Evolutionary conservation across 768 basidiomycete genomes (phyloP), one percentile per base, ranked within the genome.

Genomic region (Daedaleopsis sinensis): DNA sequence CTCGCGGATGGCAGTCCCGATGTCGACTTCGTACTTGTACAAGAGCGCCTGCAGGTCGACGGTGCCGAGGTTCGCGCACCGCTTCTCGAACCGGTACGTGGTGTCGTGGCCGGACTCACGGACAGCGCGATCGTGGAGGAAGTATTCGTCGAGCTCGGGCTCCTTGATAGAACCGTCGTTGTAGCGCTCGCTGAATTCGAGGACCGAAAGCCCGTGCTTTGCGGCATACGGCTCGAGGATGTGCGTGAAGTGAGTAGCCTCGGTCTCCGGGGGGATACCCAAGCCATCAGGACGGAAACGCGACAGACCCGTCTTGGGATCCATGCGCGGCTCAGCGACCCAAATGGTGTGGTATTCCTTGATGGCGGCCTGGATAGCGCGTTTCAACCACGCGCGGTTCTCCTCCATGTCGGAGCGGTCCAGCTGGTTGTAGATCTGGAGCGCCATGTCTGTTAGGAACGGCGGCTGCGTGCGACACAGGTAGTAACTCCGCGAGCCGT

Each of bases 321-420:
- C 96, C 68, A 98, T 89, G 23, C 97, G 90, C 27, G 96, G 97
- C 70, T 91, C 88, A 1, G 93, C 90, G 63, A 96, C 89, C 97
- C 97, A 99, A 65, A 98, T 86, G 44, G 91, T 93, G 77, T 99
- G 96, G 73, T 99, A 99, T 72, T 99, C 96, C 77, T 98, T 97
- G 79, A 99, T 95, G 27, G 96, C 96, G 11, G 96, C 96, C 73
- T 92, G 93, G 59, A 99, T 97, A 3, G 96, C 96, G 10, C 90
- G 87, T 76, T 95, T 97, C 61, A 99, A 84, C 95, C 96, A 99
- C 48, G 80, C 78, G 19, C 90, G 90, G 79, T 97, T 96, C 47
- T 82, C 83, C 37, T 86, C 86, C 60, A 87, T 75, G 63, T 95
- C 90, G 1, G 87, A 88, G 49, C 92, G 88, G 69, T 97, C 94